These are phyloP conservation scores for Hsuehochloa calcarea DNA, from an alignment of 176 grass and related monocot species.

Conservation along the genomic window DNA sequence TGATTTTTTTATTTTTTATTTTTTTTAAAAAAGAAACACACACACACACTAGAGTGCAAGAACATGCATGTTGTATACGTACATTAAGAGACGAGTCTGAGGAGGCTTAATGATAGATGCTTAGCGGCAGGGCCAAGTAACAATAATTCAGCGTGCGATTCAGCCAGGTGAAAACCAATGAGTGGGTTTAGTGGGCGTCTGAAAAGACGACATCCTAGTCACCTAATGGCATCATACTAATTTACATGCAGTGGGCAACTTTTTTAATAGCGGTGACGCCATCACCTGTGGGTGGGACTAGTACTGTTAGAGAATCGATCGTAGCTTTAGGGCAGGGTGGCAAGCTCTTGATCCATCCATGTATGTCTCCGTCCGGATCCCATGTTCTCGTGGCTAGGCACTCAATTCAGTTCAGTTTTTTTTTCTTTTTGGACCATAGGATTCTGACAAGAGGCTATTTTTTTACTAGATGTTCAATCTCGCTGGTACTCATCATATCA, in stretches of 20 bases:
- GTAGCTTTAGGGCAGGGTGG: not conserved
- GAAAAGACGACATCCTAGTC: slow-evolving; percentile 32
- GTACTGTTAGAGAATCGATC: not conserved
- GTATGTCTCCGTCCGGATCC: not conserved
- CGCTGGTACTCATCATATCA: not conserved
- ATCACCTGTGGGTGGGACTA: not conserved
- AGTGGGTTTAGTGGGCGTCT: slow-evolving; percentile 2
- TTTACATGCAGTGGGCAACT: not conserved
- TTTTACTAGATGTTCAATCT: not conserved
- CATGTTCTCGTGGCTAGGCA: not conserved
- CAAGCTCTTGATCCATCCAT: not conserved
- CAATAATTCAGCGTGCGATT: slow-evolving; percentile 38
- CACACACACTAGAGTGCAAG: not conserved
- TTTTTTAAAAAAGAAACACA: not conserved
- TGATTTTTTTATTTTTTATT: too few species aligned
- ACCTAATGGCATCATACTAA: slow-evolving; percentile 30
- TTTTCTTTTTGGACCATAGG: not conserved
- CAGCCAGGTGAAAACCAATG: slow-evolving; percentile 22
- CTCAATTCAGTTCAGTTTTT: not conserved
- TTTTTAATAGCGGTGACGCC: slow-evolving; percentile 4
- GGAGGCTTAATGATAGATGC: slow-evolving; percentile 31
- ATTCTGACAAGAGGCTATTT: not conserved
- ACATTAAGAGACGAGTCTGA: not conserved
- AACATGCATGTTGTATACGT: not conserved
- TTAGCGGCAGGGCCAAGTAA: slow-evolving; percentile 53